A percentile compares a stretch with the other conserved stretches of the same genome.
phyloP scores from a whole-genome alignment of 2,329 filamentous ascomycete genomes.

The Camptophora hylomeconis region DNA sequence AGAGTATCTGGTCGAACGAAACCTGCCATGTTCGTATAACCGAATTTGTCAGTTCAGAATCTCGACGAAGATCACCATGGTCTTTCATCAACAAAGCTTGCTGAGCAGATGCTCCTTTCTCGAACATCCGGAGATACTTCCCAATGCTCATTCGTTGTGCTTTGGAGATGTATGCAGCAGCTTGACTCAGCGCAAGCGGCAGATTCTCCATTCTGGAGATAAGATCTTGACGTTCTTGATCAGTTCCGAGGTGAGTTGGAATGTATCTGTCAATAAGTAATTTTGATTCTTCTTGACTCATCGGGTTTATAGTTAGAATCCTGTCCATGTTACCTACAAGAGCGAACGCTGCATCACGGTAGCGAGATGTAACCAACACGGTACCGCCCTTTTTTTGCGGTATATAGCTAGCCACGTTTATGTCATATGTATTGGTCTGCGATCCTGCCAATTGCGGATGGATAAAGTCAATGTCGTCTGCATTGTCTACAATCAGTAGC shows the following conservation, averaged over 20 bases:
- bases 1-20: slow-evolving; percentile 21
- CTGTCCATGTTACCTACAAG: no score
- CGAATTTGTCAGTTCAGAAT: slow-evolving; percentile 19
- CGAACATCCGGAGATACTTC: slow-evolving; percentile 12
- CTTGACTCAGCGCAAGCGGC: slow-evolving; percentile 20
- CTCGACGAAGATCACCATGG: slow-evolving; percentile 15
- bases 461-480: slow-evolving; percentile 5
- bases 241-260: no score
- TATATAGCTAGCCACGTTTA: no score
- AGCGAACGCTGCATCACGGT: no score
- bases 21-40: slow-evolving; percentile 24
- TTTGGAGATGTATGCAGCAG: slow-evolving; percentile 19
- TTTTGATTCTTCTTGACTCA: no score
- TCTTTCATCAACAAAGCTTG: slow-evolving; percentile 14
- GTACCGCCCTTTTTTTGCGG: no score
- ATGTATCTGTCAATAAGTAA: no score
- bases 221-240: no score
- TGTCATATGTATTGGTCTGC: no score
- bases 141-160: slow-evolving; percentile 10
- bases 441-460: no score
- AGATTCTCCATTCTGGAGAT: slow-evolving; percentile 24
- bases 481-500: slow-evolving; percentile 9
- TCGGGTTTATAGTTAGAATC: no score
- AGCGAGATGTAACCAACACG: no score
- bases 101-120: slow-evolving; percentile 17